phyloP scores from a whole-genome alignment of 2,329 filamentous ascomycete genomes.

The Xylariales sp. region DNA sequence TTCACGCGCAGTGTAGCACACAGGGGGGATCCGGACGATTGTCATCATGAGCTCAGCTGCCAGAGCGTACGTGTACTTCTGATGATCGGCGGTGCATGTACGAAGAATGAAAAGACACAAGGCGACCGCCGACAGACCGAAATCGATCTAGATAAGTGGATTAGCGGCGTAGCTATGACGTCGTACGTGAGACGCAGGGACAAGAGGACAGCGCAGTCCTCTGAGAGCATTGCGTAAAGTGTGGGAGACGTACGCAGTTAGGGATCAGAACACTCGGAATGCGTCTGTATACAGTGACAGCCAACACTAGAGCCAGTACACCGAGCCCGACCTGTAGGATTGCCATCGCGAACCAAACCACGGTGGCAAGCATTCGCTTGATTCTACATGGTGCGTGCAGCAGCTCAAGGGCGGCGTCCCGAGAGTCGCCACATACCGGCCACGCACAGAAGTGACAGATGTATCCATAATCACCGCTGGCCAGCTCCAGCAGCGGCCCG shows the following conservation, averaged over 20 bases:
- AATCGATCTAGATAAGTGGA: slow-evolving; percentile 25
- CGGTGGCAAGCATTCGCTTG: slow-evolving; percentile 20
- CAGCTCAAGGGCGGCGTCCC: slow-evolving; percentile 16
- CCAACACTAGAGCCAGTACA: slow-evolving; percentile 22
- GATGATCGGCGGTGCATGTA: slow-evolving; percentile 21
- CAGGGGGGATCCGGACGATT: slow-evolving; percentile 24
- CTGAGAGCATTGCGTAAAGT: too few relatives aligned
- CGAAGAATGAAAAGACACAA: slow-evolving; percentile 21
- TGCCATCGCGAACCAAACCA: slow-evolving; percentile 25
- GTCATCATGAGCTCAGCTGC: slow-evolving; percentile 23
- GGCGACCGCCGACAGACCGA: slow-evolving; percentile 23
- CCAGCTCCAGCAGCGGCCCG: slow-evolving; percentile 23
- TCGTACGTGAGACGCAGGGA: too few relatives aligned
- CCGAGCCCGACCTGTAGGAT: slow-evolving; percentile 26
- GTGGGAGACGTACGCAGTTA: slow-evolving; percentile 23
- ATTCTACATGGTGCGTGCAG: slow-evolving; percentile 22
- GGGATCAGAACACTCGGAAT: slow-evolving; percentile 20
- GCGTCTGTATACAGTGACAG: slow-evolving; percentile 23
- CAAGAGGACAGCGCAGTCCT: too few relatives aligned
- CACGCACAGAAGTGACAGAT: slow-evolving; percentile 28
- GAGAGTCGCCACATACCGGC: slow-evolving; percentile 21
- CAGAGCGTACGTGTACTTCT: slow-evolving; percentile 22
- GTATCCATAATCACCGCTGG: slow-evolving; percentile 23
- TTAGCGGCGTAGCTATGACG: too few relatives aligned
- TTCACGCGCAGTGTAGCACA: slow-evolving; percentile 23